Evolutionary conservation across 177 flowering plant genomes (phyloP).

Genomic region (Vitis hybrid): DNA sequence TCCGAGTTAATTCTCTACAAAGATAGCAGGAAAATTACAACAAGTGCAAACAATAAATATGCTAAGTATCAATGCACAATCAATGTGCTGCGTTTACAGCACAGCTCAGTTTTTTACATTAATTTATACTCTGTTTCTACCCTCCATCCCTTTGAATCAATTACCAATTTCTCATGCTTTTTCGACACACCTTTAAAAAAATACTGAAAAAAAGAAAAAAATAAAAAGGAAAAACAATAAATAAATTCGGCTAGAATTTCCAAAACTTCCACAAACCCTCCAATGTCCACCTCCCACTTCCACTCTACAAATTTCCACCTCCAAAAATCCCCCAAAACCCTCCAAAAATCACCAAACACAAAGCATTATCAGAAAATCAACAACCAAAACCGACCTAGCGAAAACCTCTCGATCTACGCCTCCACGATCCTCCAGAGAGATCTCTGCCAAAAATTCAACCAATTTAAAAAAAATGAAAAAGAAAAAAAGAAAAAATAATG

Average conservation of each 20-base stretch:
- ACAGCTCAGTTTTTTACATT: not conserved
- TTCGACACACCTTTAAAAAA: too few relatives aligned
- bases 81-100: not conserved
- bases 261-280: too few relatives aligned
- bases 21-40: not conserved
- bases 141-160: not conserved
- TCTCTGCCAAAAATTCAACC: not conserved
- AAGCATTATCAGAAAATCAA: not conserved
- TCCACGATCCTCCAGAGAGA: too few relatives aligned
- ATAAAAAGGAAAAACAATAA: too few relatives aligned
- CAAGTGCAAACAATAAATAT: not conserved
- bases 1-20: too few relatives aligned
- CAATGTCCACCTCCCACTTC: too few relatives aligned
- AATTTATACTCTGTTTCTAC: not conserved
- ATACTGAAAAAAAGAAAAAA: too few relatives aligned
- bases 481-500: not conserved
- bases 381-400: not conserved
- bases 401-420: too few relatives aligned
- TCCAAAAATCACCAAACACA: too few relatives aligned
- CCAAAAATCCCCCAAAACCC: too few relatives aligned
- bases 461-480: not conserved
- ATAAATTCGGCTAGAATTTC: too few relatives aligned
- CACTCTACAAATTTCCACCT: too few relatives aligned
- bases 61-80: not conserved
- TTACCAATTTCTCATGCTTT: not conserved